A percentile compares a stretch with the other conserved stretches of the same genome.
phyloP scores from a whole-genome alignment of 768 basidiomycete genomes.

The Tulasnella sp. region DNA sequence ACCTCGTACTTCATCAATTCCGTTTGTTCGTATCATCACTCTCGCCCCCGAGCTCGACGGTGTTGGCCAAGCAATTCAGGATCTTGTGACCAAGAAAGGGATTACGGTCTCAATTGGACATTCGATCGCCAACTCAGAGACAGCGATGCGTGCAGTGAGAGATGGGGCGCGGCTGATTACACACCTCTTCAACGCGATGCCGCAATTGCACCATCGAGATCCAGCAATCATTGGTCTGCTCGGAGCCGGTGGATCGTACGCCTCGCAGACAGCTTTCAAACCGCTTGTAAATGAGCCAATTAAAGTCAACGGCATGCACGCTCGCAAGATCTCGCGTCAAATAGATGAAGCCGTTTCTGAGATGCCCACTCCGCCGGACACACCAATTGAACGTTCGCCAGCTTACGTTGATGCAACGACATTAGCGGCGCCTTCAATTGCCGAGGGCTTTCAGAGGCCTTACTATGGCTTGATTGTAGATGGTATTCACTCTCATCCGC shows the following conservation, averaged over 20 bases:
- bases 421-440: background rate
- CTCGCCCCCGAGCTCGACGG: conserved; percentile 80
- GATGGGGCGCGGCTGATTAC: conserved; percentile 79
- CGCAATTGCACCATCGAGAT: conserved; percentile 79
- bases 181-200: conserved; percentile 91
- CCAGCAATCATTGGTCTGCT: conserved; percentile 85
- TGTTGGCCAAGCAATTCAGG: conserved; percentile 57
- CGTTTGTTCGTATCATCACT: conserved; percentile 68
- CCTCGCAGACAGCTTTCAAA: background rate
- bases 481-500: conserved; percentile 84
- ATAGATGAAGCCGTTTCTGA: conserved; percentile 49
- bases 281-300: background rate
- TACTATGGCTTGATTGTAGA: conserved; percentile 88
- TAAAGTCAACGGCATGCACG: conserved; percentile 41
- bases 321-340: conserved; percentile 18
- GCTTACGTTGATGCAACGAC: background rate
- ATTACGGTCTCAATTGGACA: conserved; percentile 82
- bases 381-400: conserved; percentile 29
- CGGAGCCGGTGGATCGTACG: conserved; percentile 36
- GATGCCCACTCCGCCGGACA: conserved; percentile 44
- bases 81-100: conserved; percentile 46
- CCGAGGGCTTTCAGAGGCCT: conserved; percentile 46
- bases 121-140: conserved; percentile 54
- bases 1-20: background rate
- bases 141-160: conserved; percentile 59